These are phyloP conservation scores for Plasmodium gonderi DNA, from an alignment of 169 alveolate genomes.

Conservation along the genomic window DNA sequence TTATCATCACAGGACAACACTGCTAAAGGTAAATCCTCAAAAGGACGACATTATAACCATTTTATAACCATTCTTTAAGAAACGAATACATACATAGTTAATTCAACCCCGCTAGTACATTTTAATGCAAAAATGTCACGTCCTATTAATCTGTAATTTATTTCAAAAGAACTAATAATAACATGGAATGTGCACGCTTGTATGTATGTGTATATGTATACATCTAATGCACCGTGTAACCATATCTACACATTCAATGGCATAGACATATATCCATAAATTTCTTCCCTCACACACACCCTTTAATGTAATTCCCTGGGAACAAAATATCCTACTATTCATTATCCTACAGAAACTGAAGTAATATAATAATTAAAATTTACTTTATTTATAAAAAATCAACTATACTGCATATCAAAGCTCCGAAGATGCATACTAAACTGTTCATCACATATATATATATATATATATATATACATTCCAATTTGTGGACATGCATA, in stretches of 20 bases:
- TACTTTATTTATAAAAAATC: not conserved
- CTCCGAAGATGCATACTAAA: not conserved
- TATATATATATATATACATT: too few species aligned
- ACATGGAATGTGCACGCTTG: not conserved
- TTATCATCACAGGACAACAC: constrained; percentile 17
- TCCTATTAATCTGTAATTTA: not conserved
- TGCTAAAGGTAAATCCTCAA: constrained; percentile 16
- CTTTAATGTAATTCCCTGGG: not conserved
- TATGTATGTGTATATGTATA: not conserved
- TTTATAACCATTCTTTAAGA: not conserved
- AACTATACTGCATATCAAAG: not conserved
- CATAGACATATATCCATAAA: not conserved
- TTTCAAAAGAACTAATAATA: not conserved
- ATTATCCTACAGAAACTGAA: constrained; percentile 4
- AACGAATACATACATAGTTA: not conserved
- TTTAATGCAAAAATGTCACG: not conserved
- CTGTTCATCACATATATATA: too few species aligned
- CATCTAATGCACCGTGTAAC: not conserved
- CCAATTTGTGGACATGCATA: not conserved
- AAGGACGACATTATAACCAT: not conserved
- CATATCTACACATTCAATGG: not conserved
- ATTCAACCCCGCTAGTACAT: not conserved
- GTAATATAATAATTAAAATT: constrained; percentile 10
- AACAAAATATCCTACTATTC: not conserved
- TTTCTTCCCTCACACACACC: not conserved